These are phyloP conservation scores for Claviceps cyperi DNA, from an alignment of 2,329 filamentous ascomycete species.

Conservation along the genomic window DNA sequence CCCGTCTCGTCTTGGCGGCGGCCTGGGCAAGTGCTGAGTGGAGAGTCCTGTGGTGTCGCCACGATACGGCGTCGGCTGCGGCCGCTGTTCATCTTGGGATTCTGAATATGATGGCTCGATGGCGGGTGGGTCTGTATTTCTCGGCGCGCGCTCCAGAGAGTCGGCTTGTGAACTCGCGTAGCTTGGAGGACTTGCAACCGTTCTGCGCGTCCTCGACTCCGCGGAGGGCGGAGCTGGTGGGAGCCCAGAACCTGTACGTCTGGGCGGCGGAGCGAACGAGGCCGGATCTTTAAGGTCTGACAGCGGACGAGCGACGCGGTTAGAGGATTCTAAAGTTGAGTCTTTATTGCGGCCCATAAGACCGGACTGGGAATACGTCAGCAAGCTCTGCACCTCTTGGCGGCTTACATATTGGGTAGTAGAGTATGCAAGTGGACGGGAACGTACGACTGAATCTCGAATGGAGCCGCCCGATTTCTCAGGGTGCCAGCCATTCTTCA, in stretches of 20 bases:
- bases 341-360: slow-evolving; percentile 29
- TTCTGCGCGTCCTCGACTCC: slow-evolving; percentile 12
- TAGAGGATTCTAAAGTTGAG: slow-evolving; percentile 5
- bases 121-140: slow-evolving; percentile 13
- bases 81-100: slow-evolving; percentile 16
- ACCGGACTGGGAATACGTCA: slow-evolving; percentile 23
- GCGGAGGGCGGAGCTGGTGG: slow-evolving; percentile 12
- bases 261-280: slow-evolving; percentile 70
- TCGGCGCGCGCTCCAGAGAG: slow-evolving; percentile 16
- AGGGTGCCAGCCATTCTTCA: slow-evolving; percentile 39
- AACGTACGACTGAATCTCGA: slow-evolving; percentile 29
- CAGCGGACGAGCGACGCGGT: slow-evolving; percentile 43
- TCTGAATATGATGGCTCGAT: slow-evolving; percentile 1
- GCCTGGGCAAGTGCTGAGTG: slow-evolving; percentile 55
- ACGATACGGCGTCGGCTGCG: slow-evolving; percentile 50
- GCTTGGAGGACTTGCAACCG: slow-evolving; percentile 18
- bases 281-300: slow-evolving; percentile 59
- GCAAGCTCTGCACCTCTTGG: not conserved
- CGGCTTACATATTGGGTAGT: not conserved
- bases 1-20: slow-evolving; percentile 42
- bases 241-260: slow-evolving; percentile 30
- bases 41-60: slow-evolving; percentile 56
- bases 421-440: not conserved
- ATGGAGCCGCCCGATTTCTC: slow-evolving; percentile 25
- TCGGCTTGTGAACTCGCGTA: slow-evolving; percentile 17